Conservation (phyloP, 176 grass and related monocot species). For the Avena eriantha region DNA sequence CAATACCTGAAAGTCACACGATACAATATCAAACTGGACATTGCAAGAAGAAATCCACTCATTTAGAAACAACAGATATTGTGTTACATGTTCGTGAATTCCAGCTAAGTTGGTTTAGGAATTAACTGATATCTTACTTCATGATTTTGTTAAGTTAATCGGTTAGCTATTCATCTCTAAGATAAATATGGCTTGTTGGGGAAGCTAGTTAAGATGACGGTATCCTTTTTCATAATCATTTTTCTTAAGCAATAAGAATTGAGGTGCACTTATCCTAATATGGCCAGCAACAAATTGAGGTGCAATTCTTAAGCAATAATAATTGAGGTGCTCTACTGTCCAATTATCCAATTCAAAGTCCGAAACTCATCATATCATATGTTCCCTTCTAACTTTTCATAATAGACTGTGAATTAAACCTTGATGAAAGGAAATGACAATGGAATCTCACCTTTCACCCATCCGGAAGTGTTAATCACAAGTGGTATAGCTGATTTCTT, state of each 20-base stretch:
- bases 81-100: not conserved
- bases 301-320: not conserved
- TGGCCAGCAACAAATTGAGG: not conserved
- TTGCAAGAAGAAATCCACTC: constrained; percentile 2
- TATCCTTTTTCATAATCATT: not conserved
- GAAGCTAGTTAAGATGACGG: not conserved
- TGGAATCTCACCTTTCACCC: constrained; percentile 71
- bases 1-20: constrained; percentile 51
- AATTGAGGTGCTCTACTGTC: not conserved
- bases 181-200: not conserved
- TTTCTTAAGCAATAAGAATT: not conserved
- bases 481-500: constrained; percentile 55
- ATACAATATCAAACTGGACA: not conserved
- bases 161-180: not conserved
- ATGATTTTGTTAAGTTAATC: not conserved
- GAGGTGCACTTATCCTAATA: not conserved
- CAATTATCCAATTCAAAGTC: not conserved
- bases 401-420: not conserved
- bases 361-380: not conserved
- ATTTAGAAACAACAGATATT: not conserved
- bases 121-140: not conserved
- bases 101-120: not conserved
- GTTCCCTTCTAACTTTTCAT: not conserved
- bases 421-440: constrained; percentile 17
- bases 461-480: constrained; percentile 90